These are phyloP conservation scores for Agrocybe pediades DNA, from an alignment of 768 basidiomycete genomes.

Conservation along the genomic window DNA sequence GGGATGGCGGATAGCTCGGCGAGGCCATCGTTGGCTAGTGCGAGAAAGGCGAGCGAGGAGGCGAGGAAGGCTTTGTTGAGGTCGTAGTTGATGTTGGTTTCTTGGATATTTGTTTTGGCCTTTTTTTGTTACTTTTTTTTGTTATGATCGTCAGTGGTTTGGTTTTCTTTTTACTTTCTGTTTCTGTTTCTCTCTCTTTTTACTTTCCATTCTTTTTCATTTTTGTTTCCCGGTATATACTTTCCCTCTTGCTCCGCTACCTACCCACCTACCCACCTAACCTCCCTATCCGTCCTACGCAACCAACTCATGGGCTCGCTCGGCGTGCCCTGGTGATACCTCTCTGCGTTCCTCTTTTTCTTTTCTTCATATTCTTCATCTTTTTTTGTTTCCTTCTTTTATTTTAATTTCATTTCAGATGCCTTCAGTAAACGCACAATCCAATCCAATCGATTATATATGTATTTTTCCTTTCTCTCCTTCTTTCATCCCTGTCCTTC, in stretches of 20 bases:
- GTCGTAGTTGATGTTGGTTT: neutral
- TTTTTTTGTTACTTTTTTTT: neutral
- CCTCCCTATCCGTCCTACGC: no score
- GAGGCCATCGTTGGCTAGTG: conserved; percentile 10
- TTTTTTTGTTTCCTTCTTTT: no score
- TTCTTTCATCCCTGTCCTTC: no score
- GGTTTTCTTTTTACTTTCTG: no score
- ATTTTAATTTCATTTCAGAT: no score
- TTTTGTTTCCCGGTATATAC: neutral
- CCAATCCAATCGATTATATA: neutral
- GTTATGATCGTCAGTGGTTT: no score
- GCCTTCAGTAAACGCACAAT: no score
- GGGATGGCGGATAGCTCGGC: neutral
- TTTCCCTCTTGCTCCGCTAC: neutral
- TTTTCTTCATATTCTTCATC: no score
- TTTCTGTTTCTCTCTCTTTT: neutral
- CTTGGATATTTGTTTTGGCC: neutral
- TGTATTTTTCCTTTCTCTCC: neutral
- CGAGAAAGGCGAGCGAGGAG: conserved; percentile 10
- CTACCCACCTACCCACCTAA: no score
- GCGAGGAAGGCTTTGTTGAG: conserved; percentile 2
- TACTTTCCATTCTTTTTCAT: neutral
- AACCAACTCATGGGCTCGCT: no score
- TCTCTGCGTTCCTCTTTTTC: neutral
- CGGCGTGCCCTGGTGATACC: neutral